Percentiles rank a stretch among this genome's conserved stretches.
Conservation (phyloP, 2,329 filamentous ascomycete species). For the Didymella sp. region DNA sequence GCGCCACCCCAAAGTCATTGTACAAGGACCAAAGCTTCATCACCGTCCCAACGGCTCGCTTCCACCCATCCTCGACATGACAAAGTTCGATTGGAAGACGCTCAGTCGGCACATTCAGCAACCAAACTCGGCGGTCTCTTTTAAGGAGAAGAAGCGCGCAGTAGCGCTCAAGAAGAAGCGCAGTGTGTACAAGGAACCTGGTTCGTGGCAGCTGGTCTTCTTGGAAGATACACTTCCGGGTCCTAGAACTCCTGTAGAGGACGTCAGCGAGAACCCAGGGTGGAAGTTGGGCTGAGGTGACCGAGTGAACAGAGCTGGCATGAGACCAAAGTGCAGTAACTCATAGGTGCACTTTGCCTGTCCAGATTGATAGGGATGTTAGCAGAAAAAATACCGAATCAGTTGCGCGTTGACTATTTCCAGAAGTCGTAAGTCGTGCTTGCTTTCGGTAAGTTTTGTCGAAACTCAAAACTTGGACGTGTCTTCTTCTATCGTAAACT, state of each 20-base stretch:
- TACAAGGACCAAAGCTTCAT: neutral
- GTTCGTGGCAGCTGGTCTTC: slow-evolving; percentile 20
- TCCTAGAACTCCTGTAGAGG: neutral
- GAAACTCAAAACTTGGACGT: neutral
- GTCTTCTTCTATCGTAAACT: neutral
- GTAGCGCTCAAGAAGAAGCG: slow-evolving; percentile 11
- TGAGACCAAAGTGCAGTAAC: too few species aligned
- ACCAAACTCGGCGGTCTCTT: neutral
- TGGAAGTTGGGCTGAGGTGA: slow-evolving; percentile 4
- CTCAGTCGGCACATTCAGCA: slow-evolving; percentile 18
- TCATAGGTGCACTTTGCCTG: too few species aligned
- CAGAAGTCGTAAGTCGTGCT: neutral
- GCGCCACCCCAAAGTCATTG: slow-evolving; percentile 14
- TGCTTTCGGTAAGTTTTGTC: neutral
- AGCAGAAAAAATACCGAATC: too few species aligned
- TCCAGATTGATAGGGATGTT: neutral
- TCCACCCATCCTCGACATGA: slow-evolving; percentile 8
- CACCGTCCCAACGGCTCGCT: neutral
- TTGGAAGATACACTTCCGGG: slow-evolving; percentile 14
- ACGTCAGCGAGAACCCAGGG: slow-evolving; percentile 18
- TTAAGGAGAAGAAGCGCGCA: slow-evolving; percentile 18
- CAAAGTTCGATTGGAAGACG: slow-evolving; percentile 17
- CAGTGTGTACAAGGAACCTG: slow-evolving; percentile 19
- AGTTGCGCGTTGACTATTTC: too few species aligned
- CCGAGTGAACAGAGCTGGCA: neutral